Evolutionary conservation across 1,139 yeast genomes (phyloP), one percentile per base, ranked within the genome.

Genomic region (Hansenula sp.): DNA sequence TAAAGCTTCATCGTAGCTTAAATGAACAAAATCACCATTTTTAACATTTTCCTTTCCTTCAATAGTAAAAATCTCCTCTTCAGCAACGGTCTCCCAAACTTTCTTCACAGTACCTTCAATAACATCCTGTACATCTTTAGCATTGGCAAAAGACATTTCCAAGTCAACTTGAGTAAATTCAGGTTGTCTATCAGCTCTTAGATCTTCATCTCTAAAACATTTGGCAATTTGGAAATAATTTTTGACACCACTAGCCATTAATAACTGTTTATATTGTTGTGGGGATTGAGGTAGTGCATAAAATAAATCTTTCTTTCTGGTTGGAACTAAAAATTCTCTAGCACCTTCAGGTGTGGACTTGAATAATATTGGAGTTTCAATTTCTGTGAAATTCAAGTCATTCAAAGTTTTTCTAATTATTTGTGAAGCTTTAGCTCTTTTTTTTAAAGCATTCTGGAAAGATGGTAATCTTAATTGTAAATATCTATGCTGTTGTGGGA

Each of bases 341-440:
- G 99, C 99, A 11, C 99, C 99, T 65, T 93, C 99, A 0, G 99
- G 99, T 0, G 99, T 93, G 1, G 96, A 87, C 60, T 93, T 91
- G 71, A 93, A 93, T 28, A 93, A 66, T 13, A 91, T 63, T 0
- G 99, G 99, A 0, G 99, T 93, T 60, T 93, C 99, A 35, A 94
- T 76, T 58, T 93, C 99, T 0, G 77, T 76, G 62, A 93, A 93
- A 0, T 66, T 66, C 6, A 54, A 46, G 11, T 68, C 70, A 41
- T 72, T 74, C 30, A 93, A 69, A 0, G 68, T 65, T 0, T 67
- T 54, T 40, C 97, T 71, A 5, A 87, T 72, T 7, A 71, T 55
- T 33, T 69, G 63, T 13, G 91, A 77, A 1, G 85, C 78, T 37
- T 70, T 62, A 28, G 95, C 81, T 53, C 98, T 71, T 36, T 68